Evolutionary conservation across 1,284 basidiomycete genomes (phyloP).

Genomic region (Microbotryum silenes-acaulis): DNA sequence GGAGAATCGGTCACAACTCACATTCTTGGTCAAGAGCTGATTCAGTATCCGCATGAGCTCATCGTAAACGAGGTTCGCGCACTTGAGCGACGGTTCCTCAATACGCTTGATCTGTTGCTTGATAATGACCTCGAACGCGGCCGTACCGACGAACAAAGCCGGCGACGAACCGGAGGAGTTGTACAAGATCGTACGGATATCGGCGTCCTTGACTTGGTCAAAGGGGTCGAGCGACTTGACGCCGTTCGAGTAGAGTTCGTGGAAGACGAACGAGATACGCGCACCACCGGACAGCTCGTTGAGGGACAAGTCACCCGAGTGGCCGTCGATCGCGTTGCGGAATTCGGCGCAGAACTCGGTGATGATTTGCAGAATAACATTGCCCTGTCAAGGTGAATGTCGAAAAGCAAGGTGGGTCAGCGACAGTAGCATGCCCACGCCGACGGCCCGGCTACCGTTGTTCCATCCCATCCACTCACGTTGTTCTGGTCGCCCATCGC

Average conservation of each 20-base stretch:
- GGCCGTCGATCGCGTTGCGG: conserved; percentile 92
- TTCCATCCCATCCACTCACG: conserved; percentile 37
- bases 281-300: conserved; percentile 96
- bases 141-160: conserved; percentile 88
- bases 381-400: conserved; percentile 43
- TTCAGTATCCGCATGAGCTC: conserved; percentile 91
- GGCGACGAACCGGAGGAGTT: conserved; percentile 97
- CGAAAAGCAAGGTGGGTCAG: too few relatives aligned
- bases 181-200: conserved; percentile 90
- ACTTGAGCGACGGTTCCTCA: conserved; percentile 87
- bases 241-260: conserved; percentile 94
- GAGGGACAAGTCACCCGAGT: conserved; percentile 85
- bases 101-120: conserved; percentile 97
- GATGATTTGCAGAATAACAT: conserved; percentile 87
- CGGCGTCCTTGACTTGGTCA: conserved; percentile 95
- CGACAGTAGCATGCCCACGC: too few relatives aligned
- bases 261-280: conserved; percentile 95
- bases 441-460: too few relatives aligned
- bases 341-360: conserved; percentile 97
- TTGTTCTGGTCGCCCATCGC: conserved; percentile 75
- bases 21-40: conserved; percentile 79
- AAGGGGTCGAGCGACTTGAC: conserved; percentile 94
- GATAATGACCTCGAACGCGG: conserved; percentile 94
- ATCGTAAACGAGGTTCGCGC: conserved; percentile 90
- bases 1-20: conserved; percentile 37